These are phyloP conservation scores for Eucalyptus urophylla DNA, from an alignment of 345 rosid species.

Conservation along the genomic window DNA sequence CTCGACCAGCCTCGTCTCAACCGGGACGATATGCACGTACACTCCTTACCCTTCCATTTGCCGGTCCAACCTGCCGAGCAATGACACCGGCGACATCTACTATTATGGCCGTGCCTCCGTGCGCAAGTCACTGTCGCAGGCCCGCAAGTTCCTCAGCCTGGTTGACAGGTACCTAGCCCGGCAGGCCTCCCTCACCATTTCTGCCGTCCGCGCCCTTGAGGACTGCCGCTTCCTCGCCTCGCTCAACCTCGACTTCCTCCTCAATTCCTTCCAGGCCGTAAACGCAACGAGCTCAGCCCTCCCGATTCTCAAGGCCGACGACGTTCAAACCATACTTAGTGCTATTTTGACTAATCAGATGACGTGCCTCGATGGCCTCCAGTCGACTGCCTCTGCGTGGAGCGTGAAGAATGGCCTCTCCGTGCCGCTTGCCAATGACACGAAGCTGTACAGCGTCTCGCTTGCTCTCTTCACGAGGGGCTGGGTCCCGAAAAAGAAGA, in stretches of 20 bases:
- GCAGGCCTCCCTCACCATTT: constrained; percentile 15
- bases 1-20: constrained; percentile 8
- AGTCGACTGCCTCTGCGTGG: constrained; percentile 38
- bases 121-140: constrained; percentile 45
- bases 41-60: constrained; percentile 53
- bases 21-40: constrained; percentile 25
- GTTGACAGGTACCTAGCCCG: constrained; percentile 37
- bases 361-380: constrained; percentile 67
- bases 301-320: constrained; percentile 35
- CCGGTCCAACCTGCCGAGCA: constrained; percentile 39
- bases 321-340: constrained; percentile 64
- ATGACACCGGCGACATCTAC: constrained; percentile 23
- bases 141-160: constrained; percentile 32
- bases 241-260: constrained; percentile 44
- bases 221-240: constrained; percentile 52
- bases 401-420: constrained; percentile 39
- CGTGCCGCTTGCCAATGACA: constrained; percentile 43
- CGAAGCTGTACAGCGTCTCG: constrained; percentile 66
- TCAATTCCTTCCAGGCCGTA: constrained; percentile 28
- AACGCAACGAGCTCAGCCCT: constrained; percentile 20
- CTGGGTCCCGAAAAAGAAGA: constrained; percentile 56
- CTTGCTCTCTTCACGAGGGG: constrained; percentile 63
- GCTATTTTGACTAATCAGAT: constrained; percentile 73
- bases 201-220: constrained; percentile 54
- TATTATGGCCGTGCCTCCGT: constrained; percentile 43